A percentile compares a stretch with the other conserved stretches of the same genome.
Evolutionary conservation across 163 green algal species (phyloP).

Genomic region (Chlorella variabilis): DNA sequence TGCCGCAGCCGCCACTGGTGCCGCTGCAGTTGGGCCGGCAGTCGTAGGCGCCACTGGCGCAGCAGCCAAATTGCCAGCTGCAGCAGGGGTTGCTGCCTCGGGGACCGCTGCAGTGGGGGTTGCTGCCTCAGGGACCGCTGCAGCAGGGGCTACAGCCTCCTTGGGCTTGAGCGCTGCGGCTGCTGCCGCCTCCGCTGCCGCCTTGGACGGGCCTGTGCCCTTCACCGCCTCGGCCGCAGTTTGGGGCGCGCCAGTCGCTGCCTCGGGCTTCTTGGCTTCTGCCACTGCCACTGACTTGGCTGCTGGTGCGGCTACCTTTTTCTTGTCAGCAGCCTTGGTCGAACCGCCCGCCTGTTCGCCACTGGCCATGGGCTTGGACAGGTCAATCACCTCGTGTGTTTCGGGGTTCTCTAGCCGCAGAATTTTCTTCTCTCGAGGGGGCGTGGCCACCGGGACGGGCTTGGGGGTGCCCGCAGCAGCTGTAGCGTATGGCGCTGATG

Average conservation of each 20-base stretch:
- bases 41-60: slow-evolving; percentile 8
- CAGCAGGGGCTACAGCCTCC: slow-evolving; percentile 2
- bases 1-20: background rate
- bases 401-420: slow-evolving; percentile 46
- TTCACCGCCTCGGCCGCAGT: slow-evolving; percentile 12
- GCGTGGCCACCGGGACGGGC: background rate
- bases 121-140: slow-evolving; percentile 2
- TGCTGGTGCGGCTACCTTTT: slow-evolving; percentile 12
- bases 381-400: slow-evolving; percentile 48
- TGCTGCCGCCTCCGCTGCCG: slow-evolving; percentile 11
- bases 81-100: slow-evolving; percentile 3
- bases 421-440: slow-evolving; percentile 26
- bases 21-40: background rate
- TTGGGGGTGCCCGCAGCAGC: background rate
- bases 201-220: background rate
- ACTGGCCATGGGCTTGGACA: slow-evolving; percentile 17
- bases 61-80: background rate
- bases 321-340: slow-evolving; percentile 23
- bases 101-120: background rate
- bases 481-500: background rate
- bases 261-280: slow-evolving; percentile 8
- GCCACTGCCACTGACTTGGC: background rate
- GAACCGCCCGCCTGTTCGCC: background rate
- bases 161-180: slow-evolving; percentile 4
- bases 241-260: background rate